Percentiles rank a stretch among this genome's conserved stretches.
Evolutionary conservation across 345 rosid species (phyloP).

Genomic region (Pistacia atlantica): DNA sequence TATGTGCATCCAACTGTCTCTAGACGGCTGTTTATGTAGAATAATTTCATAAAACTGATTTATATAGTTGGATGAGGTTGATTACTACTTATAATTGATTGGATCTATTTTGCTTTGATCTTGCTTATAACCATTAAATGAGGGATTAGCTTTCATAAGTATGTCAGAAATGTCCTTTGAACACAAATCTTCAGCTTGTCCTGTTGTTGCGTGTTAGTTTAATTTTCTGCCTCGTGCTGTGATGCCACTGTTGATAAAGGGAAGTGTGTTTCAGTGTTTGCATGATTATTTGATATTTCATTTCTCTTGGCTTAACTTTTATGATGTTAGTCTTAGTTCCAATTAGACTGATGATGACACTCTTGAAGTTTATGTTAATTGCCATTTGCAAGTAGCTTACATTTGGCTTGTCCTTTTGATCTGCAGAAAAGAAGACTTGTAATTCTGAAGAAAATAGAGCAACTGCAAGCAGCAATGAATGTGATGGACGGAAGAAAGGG

Average conservation of each 20-base stretch:
- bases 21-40: not conserved
- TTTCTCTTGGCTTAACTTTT: not conserved
- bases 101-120: not conserved
- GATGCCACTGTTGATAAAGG: not conserved
- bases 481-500: conserved; percentile 64
- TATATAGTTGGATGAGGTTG: not conserved
- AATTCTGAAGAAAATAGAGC: conserved; percentile 65
- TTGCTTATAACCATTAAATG: not conserved
- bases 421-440: conserved; percentile 50
- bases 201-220: not conserved
- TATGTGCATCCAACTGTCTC: not conserved
- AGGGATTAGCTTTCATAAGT: not conserved
- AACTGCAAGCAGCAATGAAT: conserved; percentile 44
- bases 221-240: not conserved
- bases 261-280: not conserved
- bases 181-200: not conserved
- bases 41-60: not conserved
- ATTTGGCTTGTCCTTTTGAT: conserved; percentile 8
- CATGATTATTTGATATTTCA: not conserved
- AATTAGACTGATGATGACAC: not conserved
- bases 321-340: not conserved
- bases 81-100: not conserved
- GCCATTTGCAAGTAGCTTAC: not conserved
- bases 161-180: not conserved
- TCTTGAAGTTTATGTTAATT: not conserved